Evolutionary conservation across 805 yeast species (phyloP).

Genomic region (Candida easanensis): DNA sequence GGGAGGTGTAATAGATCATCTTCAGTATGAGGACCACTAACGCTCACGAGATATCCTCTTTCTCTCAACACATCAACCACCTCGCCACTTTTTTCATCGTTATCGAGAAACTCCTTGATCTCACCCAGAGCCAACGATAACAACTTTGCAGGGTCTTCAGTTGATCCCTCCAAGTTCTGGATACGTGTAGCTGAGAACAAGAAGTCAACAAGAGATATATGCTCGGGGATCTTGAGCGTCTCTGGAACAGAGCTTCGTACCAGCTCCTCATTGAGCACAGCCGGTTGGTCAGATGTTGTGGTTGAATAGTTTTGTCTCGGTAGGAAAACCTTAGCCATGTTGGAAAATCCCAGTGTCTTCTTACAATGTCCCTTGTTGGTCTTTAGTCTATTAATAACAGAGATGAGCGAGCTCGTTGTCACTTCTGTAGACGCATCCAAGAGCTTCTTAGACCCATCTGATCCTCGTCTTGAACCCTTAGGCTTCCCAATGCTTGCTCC

Average conservation of each 20-base stretch:
- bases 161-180: conserved; percentile 7
- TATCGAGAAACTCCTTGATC: conserved; percentile 9
- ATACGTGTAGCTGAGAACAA: conserved; percentile 6
- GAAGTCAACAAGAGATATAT: conserved; percentile 10
- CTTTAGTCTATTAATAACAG: conserved; percentile 9
- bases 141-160: conserved; percentile 11
- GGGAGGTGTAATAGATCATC: too few species aligned
- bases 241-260: conserved; percentile 11
- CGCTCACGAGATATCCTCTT: conserved; percentile 10
- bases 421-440: conserved; percentile 1
- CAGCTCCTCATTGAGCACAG: conserved; percentile 6
- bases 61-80: conserved; percentile 11
- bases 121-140: conserved; percentile 7
- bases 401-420: conserved; percentile 9
- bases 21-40: neutral
- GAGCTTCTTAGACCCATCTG: neutral
- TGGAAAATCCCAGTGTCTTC: conserved; percentile 2
- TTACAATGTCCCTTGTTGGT: neutral
- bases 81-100: conserved; percentile 8
- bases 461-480: neutral
- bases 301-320: conserved; percentile 1
- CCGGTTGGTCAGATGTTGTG: neutral
- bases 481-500: conserved; percentile 2
- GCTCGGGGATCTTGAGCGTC: conserved; percentile 12
- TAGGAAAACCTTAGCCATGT: conserved; percentile 10